These are phyloP conservation scores for Filobasidium uniguttulatum DNA, from an alignment of 1,284 basidiomycete genomes.

Conservation along the genomic window DNA sequence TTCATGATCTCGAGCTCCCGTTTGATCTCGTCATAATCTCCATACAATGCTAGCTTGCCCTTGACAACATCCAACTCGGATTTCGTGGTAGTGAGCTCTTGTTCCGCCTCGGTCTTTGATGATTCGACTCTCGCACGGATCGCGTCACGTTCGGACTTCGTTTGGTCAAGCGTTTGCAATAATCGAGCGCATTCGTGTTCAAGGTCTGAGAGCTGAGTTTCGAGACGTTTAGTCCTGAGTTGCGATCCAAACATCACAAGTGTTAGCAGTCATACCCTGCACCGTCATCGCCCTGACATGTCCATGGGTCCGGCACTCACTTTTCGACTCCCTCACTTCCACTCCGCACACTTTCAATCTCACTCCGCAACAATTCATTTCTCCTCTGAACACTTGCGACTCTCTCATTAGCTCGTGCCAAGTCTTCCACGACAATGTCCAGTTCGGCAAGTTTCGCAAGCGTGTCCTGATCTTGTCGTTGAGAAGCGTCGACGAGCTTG, in stretches of 20 bases:
- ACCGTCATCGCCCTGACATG: background rate
- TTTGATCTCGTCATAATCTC: conserved; percentile 89
- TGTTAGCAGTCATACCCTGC: background rate
- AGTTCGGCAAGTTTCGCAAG: conserved; percentile 74
- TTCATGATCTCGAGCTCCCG: conserved; percentile 94
- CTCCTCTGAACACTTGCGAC: conserved; percentile 82
- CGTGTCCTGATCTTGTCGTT: conserved; percentile 80
- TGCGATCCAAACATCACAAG: conserved; percentile 4
- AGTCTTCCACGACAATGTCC: conserved; percentile 81
- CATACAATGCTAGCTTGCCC: conserved; percentile 53
- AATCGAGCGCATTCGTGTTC: conserved; percentile 60
- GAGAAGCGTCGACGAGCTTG: conserved; percentile 72
- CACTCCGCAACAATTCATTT: conserved; percentile 82
- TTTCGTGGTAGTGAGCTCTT: conserved; percentile 46
- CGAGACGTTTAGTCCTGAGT: conserved; percentile 53
- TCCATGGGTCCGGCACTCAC: background rate
- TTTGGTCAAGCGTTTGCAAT: conserved; percentile 52
- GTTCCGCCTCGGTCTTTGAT: conserved; percentile 45
- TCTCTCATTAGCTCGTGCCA: conserved; percentile 81
- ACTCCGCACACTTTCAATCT: conserved; percentile 74
- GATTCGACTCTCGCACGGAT: conserved; percentile 38
- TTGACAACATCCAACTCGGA: conserved; percentile 55
- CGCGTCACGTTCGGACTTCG: conserved; percentile 53
- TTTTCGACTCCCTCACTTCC: conserved; percentile 26
- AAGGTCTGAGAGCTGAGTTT: conserved; percentile 55